These are phyloP conservation scores for Rheum nobile DNA, from an alignment of 148 eudicot genomes.

Conservation along the genomic window DNA sequence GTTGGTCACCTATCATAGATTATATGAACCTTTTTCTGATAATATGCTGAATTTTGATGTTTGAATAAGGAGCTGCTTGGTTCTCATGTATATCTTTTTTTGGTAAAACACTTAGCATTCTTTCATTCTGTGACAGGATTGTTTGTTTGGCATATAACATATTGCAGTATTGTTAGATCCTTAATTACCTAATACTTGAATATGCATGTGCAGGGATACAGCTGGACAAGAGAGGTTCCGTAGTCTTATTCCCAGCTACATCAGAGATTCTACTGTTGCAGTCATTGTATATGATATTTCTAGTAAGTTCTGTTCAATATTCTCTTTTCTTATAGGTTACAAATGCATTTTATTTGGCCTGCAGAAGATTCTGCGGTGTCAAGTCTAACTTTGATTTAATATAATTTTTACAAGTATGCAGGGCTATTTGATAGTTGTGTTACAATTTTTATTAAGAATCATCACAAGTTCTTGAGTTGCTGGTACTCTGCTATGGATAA, in stretches of 20 bases:
- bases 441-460: background rate
- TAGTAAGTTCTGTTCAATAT: conserved; percentile 23
- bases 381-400: background rate
- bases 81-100: background rate
- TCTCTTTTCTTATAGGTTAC: background rate
- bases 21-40: background rate
- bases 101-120: background rate
- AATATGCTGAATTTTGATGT: background rate
- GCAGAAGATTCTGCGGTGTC: background rate
- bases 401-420: background rate
- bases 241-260: conserved; percentile 74
- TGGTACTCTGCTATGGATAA: background rate
- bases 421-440: background rate
- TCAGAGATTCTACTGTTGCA: conserved; percentile 76
- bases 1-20: background rate
- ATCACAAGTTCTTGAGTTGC: background rate
- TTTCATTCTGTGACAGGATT: background rate
- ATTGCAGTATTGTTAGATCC: background rate
- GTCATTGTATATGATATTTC: conserved; percentile 63
- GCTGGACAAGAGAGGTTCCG: conserved; percentile 79
- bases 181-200: background rate
- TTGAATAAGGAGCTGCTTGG: background rate
- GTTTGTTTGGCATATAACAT: background rate
- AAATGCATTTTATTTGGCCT: background rate
- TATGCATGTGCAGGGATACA: conserved; percentile 42